phyloP scores from a whole-genome alignment of 148 eudicot species.

The Arbutus unedo region DNA sequence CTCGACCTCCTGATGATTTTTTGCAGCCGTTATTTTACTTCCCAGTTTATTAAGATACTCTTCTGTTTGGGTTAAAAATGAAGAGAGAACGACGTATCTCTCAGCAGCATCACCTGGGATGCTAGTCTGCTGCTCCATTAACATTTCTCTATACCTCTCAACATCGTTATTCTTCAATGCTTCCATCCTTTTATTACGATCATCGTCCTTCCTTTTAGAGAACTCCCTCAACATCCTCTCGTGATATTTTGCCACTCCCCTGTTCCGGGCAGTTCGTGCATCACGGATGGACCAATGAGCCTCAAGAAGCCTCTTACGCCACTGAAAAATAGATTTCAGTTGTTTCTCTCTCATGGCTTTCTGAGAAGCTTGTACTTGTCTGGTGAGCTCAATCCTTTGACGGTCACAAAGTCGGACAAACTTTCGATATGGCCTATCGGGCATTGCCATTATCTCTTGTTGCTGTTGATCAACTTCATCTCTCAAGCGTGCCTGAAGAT shows the following conservation, averaged over 20 bases:
- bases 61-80: constrained; percentile 92
- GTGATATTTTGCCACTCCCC: constrained; percentile 96
- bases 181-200: constrained; percentile 87
- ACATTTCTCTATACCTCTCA: constrained; percentile 94
- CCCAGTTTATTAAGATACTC: constrained; percentile 96
- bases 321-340: constrained; percentile 77
- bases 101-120: constrained; percentile 96
- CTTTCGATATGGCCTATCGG: constrained; percentile 88
- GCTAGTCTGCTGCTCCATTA: constrained; percentile 94
- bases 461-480: constrained; percentile 93
- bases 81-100: constrained; percentile 85
- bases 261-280: constrained; percentile 93
- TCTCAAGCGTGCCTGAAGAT: constrained; percentile 78
- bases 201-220: constrained; percentile 92
- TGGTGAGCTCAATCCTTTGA: constrained; percentile 81
- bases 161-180: constrained; percentile 98
- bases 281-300: constrained; percentile 97
- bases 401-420: constrained; percentile 92
- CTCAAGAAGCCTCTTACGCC: constrained; percentile 99
- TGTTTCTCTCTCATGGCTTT: constrained; percentile 93
- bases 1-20: constrained; percentile 96
- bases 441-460: constrained; percentile 94
- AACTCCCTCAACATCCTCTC: constrained; percentile 95
- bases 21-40: constrained; percentile 89
- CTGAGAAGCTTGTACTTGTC: constrained; percentile 89